Evolutionary conservation across 1,139 yeast species (phyloP).

Genomic region (Lodderomyces oxycetoniae): DNA sequence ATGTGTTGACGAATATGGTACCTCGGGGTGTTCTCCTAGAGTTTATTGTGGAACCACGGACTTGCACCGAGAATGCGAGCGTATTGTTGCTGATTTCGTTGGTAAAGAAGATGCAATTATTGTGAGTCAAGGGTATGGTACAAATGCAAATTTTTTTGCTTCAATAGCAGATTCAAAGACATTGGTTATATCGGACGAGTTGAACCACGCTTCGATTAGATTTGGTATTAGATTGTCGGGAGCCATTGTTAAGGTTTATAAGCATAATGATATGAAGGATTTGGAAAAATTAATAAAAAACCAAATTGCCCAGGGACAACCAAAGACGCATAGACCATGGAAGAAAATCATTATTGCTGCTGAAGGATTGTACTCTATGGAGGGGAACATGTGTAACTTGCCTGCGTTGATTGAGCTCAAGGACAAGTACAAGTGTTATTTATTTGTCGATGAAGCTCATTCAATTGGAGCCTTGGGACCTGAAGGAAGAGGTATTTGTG

Average conservation of each 20-base stretch:
- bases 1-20: slow-evolving; percentile 63
- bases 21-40: slow-evolving; percentile 77
- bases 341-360: slow-evolving; percentile 87
- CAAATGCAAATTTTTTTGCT: slow-evolving; percentile 87
- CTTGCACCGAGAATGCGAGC: slow-evolving; percentile 71
- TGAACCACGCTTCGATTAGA: slow-evolving; percentile 93
- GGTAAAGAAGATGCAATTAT: slow-evolving; percentile 88
- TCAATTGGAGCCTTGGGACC: slow-evolving; percentile 98
- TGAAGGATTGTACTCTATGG: slow-evolving; percentile 97
- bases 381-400: slow-evolving; percentile 88
- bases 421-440: slow-evolving; percentile 80
- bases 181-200: slow-evolving; percentile 86
- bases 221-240: slow-evolving; percentile 93
- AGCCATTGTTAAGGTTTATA: slow-evolving; percentile 87
- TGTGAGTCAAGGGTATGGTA: slow-evolving; percentile 93
- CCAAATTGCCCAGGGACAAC: slow-evolving; percentile 94
- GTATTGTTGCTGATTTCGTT: slow-evolving; percentile 73
- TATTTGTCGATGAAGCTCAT: slow-evolving; percentile 96
- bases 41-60: slow-evolving; percentile 71
- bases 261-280: slow-evolving; percentile 83
- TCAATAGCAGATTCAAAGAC: slow-evolving; percentile 83
- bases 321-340: slow-evolving; percentile 97
- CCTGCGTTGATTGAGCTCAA: slow-evolving; percentile 73
- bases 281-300: slow-evolving; percentile 79
- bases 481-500: slow-evolving; percentile 90